Conservation (phyloP, 805 yeast species). For the Candida parachauliodes region DNA sequence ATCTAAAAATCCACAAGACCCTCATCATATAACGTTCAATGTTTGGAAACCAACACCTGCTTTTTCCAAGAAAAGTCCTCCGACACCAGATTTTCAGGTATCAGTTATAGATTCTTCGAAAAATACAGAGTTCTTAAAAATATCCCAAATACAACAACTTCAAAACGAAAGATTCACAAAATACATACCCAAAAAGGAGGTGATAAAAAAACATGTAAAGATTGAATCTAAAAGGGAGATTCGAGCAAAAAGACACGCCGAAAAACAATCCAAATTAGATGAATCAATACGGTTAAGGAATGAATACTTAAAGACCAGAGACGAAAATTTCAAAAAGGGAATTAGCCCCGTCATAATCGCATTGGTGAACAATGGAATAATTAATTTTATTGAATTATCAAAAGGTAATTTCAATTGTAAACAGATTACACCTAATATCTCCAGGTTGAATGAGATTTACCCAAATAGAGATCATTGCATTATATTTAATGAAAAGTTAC, state of each 20-base stretch:
- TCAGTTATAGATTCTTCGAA: slow-evolving; percentile 50
- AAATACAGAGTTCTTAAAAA: slow-evolving; percentile 41
- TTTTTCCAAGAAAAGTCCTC: slow-evolving; percentile 69
- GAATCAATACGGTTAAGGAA: slow-evolving; percentile 22
- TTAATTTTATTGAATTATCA: slow-evolving; percentile 57
- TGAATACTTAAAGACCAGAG: slow-evolving; percentile 24
- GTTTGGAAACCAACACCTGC: slow-evolving; percentile 81
- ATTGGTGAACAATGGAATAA: slow-evolving; percentile 68
- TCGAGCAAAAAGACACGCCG: slow-evolving; percentile 19
- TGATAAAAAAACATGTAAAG: slow-evolving; percentile 10
- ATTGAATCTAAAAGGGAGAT: slow-evolving; percentile 24
- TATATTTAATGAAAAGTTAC: slow-evolving; percentile 6
- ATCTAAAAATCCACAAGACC: slow-evolving; percentile 11
- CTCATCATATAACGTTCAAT: slow-evolving; percentile 46
- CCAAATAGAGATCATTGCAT: slow-evolving; percentile 18
- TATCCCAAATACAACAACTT: slow-evolving; percentile 35
- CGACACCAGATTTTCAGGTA: slow-evolving; percentile 72
- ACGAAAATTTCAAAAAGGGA: slow-evolving; percentile 51
- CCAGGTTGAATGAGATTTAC: slow-evolving; percentile 16
- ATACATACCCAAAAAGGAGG: not conserved
- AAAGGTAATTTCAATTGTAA: slow-evolving; percentile 43
- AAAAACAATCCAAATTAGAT: slow-evolving; percentile 25
- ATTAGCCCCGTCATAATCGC: slow-evolving; percentile 58
- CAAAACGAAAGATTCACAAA: not conserved
- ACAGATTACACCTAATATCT: slow-evolving; percentile 9